These are phyloP conservation scores for Sapria himalayana DNA, from an alignment of 345 rosid species.

Conservation along the genomic window DNA sequence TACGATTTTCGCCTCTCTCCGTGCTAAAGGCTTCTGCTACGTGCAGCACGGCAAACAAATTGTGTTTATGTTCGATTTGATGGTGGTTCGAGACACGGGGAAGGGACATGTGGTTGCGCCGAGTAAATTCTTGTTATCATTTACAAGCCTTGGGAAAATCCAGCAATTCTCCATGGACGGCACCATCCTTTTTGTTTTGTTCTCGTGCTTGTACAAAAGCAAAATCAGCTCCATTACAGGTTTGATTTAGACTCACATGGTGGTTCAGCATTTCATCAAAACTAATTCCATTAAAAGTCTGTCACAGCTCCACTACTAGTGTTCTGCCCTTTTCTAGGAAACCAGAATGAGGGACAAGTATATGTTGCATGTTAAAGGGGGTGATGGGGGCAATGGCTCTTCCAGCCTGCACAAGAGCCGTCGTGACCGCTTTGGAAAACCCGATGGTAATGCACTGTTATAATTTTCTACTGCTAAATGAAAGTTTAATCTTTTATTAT, in stretches of 20 bases:
- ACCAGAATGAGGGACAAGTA: slow-evolving; percentile 44
- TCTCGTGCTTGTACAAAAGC: slow-evolving; percentile 24
- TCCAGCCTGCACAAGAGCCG: slow-evolving; percentile 29
- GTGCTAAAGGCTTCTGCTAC: too few species aligned
- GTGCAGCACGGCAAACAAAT: too few species aligned
- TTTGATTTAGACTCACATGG: slow-evolving; percentile 1
- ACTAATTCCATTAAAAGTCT: too few species aligned
- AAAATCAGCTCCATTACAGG: slow-evolving; percentile 47
- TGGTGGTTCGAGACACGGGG: too few species aligned
- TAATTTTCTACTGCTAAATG: too few species aligned
- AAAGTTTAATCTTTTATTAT: too few species aligned
- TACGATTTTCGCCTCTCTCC: too few species aligned
- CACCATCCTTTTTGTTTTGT: slow-evolving; percentile 12
- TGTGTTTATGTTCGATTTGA: too few species aligned
- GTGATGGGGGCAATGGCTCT: slow-evolving; percentile 52
- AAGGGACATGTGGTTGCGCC: slow-evolving; percentile 28
- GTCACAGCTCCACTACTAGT: neutral
- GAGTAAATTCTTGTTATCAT: slow-evolving; percentile 11
- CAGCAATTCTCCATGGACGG: slow-evolving; percentile 19
- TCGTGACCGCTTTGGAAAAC: slow-evolving; percentile 24
- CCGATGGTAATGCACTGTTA: too few species aligned
- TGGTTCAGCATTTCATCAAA: too few species aligned
- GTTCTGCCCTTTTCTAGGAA: slow-evolving; percentile 19
- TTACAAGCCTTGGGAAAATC: slow-evolving; percentile 11
- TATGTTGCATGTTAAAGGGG: slow-evolving; percentile 32